Base-by-base conservation (phyloP, 106 monocot genomes). In the Gastrodia elata region DNA sequence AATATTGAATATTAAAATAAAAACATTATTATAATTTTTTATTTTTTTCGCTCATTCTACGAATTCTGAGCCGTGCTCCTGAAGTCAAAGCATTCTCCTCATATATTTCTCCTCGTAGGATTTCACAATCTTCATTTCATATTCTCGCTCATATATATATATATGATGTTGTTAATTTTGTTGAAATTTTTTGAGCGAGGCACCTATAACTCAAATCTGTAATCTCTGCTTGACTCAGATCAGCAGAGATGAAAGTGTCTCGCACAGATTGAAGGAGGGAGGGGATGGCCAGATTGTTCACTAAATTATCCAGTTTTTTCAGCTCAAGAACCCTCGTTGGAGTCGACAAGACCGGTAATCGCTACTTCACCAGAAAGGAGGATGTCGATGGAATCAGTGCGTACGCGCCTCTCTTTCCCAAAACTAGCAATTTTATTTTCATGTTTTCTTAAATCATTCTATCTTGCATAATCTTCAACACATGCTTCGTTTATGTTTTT, bases 321-420 rank as follows among this genome's bases (percentile, higher is more conserved):
- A 73, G 80, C 39, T 84, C 89, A 5, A 73, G 81, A 71, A 72
- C 82, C 20, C 79, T 80, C 34, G 92, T 78, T 1, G 92, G 92
- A 25, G 75, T 86, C 34, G 92, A 96, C 82, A 96, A 90, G 81
- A 77, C 77, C 35, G 90, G 92, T 20, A 92, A 96, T 74, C 85
- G 86, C 44, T 96, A 96, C 82, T 96, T 96, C 81, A 77, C 78
- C 35, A 80, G 87, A 39, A 73, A 10, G 39, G 95, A 92, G 65
- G 84, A 90, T 61, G 74, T 92, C 48, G 92, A 90, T 64, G 89
- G 95, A 27, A 39, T 81, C 80, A 41, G 94, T 95, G 56, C 76
- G 84, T 69, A 46, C 76, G 84, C 41, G 34, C 20, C 36, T 35
- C n/a, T 67, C 37, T 67, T 6, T 33, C n/a, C 37, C 6, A 38